Percentiles rank a stretch among this genome's conserved stretches.
These are phyloP conservation scores for Leccinum imitatum DNA, from an alignment of 768 basidiomycete genomes.

Conservation along the genomic window DNA sequence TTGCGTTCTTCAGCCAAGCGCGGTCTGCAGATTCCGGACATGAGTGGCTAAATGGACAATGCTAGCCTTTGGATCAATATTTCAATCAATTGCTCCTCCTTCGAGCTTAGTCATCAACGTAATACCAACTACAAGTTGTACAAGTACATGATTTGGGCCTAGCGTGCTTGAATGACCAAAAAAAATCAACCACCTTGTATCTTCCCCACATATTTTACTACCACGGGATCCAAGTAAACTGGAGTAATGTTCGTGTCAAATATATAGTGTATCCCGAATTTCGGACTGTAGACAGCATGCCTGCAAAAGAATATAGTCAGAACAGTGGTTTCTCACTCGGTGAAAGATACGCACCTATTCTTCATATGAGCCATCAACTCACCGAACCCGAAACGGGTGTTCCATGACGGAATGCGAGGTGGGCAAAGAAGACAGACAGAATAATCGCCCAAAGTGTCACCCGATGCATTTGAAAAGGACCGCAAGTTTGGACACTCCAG, in stretches of 20 bases:
- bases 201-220: background rate
- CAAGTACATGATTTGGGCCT: background rate
- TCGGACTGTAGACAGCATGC: constrained; percentile 18
- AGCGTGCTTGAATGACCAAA: background rate
- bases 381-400: constrained; percentile 17
- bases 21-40: constrained; percentile 92
- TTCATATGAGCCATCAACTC: constrained; percentile 21
- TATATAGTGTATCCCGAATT: constrained; percentile 18
- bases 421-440: constrained; percentile 28
- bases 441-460: constrained; percentile 13
- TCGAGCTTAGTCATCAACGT: constrained; percentile 23
- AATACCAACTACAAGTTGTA: background rate
- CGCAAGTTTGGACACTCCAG: background rate
- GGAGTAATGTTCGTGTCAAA: constrained; percentile 24
- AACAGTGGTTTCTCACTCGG: background rate
- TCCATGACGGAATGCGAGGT: constrained; percentile 30
- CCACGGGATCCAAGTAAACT: constrained; percentile 13
- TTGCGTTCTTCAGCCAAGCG: constrained; percentile 96
- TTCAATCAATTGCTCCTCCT: background rate
- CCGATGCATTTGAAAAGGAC: constrained; percentile 1
- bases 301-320: constrained; percentile 8
- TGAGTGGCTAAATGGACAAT: constrained; percentile 10
- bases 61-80: background rate
- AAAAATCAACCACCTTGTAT: background rate
- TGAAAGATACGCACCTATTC: constrained; percentile 14